Percentiles rank a stretch among this genome's conserved stretches.
Conservation (phyloP, 106 monocot genomes). For the Vanilla planifolia region DNA sequence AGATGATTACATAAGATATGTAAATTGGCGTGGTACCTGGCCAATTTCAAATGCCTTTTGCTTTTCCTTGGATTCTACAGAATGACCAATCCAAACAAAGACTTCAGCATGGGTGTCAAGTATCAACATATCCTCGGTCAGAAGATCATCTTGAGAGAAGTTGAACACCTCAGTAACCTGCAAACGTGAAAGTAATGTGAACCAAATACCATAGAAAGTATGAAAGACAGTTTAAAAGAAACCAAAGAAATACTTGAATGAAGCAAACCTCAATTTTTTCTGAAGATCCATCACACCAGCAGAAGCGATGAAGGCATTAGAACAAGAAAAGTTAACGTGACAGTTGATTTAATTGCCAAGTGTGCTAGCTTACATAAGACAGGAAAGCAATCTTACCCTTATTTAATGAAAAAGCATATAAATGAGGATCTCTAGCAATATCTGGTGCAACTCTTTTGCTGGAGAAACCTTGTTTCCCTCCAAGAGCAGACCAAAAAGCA, state of each 20-base stretch:
- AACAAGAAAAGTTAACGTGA: slow-evolving; percentile 4
- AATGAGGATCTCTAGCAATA: slow-evolving; percentile 82
- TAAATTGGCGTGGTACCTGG: slow-evolving; percentile 30
- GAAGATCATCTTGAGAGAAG: slow-evolving; percentile 87
- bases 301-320: slow-evolving; percentile 7
- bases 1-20: slow-evolving; percentile 1
- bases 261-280: slow-evolving; percentile 79
- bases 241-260: slow-evolving; percentile 2
- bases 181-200: slow-evolving; percentile 1
- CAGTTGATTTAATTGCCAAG: not conserved
- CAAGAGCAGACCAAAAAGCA: slow-evolving; percentile 98
- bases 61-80: slow-evolving; percentile 74
- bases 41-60: slow-evolving; percentile 77
- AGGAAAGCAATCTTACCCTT: slow-evolving; percentile 39
- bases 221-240: not conserved
- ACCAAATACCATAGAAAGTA: not conserved
- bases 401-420: slow-evolving; percentile 69
- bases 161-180: slow-evolving; percentile 82
- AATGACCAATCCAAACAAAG: slow-evolving; percentile 95
- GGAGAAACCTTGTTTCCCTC: slow-evolving; percentile 80
- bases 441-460: slow-evolving; percentile 60
- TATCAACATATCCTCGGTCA: slow-evolving; percentile 87
- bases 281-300: slow-evolving; percentile 28
- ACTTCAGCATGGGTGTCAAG: slow-evolving; percentile 85
- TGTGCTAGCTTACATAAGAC: not conserved